Conservation (phyloP, 345 rosid genomes). For the Chamaenerion angustifolium region DNA sequence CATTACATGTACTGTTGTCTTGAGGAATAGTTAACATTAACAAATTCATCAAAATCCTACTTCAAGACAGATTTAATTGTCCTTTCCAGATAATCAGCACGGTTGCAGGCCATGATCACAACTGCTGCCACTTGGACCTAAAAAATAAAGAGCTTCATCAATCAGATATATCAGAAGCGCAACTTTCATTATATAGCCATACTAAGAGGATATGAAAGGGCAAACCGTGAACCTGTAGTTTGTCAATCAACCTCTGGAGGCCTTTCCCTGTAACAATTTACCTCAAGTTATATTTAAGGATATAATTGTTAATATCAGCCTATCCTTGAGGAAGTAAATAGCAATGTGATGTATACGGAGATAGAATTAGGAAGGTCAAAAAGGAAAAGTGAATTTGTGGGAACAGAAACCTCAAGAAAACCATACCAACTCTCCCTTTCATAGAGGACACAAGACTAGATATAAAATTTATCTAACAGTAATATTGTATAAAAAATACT, state of each 20-base stretch:
- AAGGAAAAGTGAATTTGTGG: no score
- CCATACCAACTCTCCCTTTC: no score
- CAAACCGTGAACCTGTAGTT: slow-evolving; percentile 29
- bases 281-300: slow-evolving; percentile 6
- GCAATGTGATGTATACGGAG: not conserved
- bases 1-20: no score
- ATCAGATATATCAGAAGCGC: slow-evolving; percentile 8
- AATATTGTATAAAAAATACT: no score
- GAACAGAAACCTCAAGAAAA: no score
- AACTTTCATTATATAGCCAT: slow-evolving; percentile 1
- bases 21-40: slow-evolving; percentile 1
- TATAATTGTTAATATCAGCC: not conserved
- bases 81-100: slow-evolving; percentile 89
- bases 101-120: slow-evolving; percentile 98
- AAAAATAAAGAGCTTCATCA: slow-evolving; percentile 10
- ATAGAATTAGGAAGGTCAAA: not conserved
- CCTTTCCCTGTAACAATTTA: slow-evolving; percentile 52
- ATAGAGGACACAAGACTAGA: no score
- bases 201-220: slow-evolving; percentile 2
- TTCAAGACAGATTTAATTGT: slow-evolving; percentile 64
- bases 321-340: not conserved
- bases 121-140: slow-evolving; percentile 83
- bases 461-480: no score
- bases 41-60: slow-evolving; percentile 19
- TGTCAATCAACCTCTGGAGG: slow-evolving; percentile 38